A percentile compares a stretch with the other conserved stretches of the same genome.
Evolutionary conservation across 2,329 filamentous ascomycete species (phyloP).

Genomic region (Ophiostoma tasmaniense): DNA sequence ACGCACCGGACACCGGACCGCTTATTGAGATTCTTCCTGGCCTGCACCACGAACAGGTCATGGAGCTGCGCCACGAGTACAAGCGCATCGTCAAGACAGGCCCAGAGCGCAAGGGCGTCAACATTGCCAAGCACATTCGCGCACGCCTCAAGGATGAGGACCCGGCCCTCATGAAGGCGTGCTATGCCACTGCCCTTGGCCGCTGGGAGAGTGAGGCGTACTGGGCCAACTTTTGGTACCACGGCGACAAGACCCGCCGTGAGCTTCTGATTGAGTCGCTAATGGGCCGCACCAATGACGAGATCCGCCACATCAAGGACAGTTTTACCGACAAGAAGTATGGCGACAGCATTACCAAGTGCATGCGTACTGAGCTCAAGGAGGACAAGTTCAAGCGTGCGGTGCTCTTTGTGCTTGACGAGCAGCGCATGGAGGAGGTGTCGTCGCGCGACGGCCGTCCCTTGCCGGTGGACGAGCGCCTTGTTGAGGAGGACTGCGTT

Average conservation of each 20-base stretch:
- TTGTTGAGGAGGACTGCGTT: conserved; percentile 64
- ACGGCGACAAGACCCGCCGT: conserved; percentile 71
- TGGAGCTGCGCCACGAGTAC: conserved; percentile 80
- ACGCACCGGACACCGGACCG: conserved; percentile 56
- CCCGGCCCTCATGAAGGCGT: conserved; percentile 76
- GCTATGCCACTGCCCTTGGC: conserved; percentile 82
- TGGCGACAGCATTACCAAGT: conserved; percentile 66
- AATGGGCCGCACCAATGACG: conserved; percentile 83
- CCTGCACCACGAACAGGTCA: conserved; percentile 77
- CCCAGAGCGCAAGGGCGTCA: conserved; percentile 64
- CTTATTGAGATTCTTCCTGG: conserved; percentile 78
- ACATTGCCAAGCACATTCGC: conserved; percentile 79
- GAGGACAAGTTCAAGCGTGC: conserved; percentile 94
- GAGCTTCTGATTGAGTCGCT: conserved; percentile 89
- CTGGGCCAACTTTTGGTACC: conserved; percentile 98
- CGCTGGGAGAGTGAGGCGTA: conserved; percentile 90
- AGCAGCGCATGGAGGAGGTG: conserved; percentile 68
- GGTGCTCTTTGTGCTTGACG: conserved; percentile 74
- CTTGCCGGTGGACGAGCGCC: conserved; percentile 47
- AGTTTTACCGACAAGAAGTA: conserved; percentile 91
- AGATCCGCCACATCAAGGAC: conserved; percentile 78
- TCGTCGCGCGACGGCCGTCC: conserved; percentile 54
- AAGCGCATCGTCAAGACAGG: conserved; percentile 81
- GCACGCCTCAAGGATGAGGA: conserved; percentile 64
- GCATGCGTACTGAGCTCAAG: conserved; percentile 87